Evolutionary conservation across 2,329 filamentous ascomycete species (phyloP).

Genomic region (Ophiostoma ips): DNA sequence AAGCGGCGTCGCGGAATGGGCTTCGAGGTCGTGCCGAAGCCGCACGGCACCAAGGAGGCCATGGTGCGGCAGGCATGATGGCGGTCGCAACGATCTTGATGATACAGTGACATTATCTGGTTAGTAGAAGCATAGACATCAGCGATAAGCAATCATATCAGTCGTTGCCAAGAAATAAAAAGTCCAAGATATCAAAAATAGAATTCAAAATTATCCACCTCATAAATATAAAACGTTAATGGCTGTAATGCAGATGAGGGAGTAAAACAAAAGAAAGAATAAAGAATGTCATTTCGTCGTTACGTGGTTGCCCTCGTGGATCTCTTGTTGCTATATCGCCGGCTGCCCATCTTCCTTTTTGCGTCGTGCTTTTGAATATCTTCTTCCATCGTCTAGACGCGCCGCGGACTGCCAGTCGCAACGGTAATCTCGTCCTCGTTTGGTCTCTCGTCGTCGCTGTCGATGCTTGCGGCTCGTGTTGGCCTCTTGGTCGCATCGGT

Average conservation of each 20-base stretch:
- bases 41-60: slow-evolving; percentile 24
- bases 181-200: too few species aligned
- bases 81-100: not conserved
- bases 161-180: too few species aligned
- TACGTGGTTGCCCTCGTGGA: slow-evolving; percentile 8
- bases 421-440: not conserved
- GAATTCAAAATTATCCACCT: too few species aligned
- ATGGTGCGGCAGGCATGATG: slow-evolving; percentile 23
- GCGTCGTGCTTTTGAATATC: not conserved
- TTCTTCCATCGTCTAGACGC: not conserved
- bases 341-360: not conserved
- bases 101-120: too few species aligned
- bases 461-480: not conserved
- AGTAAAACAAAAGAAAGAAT: not conserved
- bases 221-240: too few species aligned
- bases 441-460: not conserved
- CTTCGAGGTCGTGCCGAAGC: slow-evolving; percentile 33
- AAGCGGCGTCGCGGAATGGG: slow-evolving; percentile 47
- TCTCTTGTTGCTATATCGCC: not conserved
- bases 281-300: not conserved
- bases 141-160: too few species aligned
- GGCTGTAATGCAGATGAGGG: too few species aligned
- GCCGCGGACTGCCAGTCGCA: not conserved
- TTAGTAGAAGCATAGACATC: not conserved
- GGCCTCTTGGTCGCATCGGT: not conserved